Base-by-base conservation (phyloP, 2,329 filamentous ascomycete genomes). In the Meredithiella fracta region DNA sequence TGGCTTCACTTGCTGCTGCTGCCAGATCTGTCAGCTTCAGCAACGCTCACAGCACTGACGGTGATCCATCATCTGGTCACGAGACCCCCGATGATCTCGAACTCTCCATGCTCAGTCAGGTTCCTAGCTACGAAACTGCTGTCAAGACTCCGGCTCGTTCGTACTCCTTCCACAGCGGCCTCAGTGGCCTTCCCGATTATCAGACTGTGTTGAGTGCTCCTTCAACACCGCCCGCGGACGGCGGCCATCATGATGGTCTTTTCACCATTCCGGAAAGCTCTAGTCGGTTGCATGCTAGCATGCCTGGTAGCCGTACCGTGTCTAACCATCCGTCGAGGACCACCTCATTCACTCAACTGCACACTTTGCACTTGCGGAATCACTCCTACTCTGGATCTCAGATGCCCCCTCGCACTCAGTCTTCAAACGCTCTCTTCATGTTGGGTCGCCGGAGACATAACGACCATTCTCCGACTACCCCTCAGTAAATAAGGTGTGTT, bases 71-170 rank as follows among this genome's bases (percentile, higher is more conserved):
- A 4, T 77, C 76, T 15, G 74, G 74, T 3, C 70, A 74, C 56
- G 72, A 74, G 60, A 80, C 78, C 6, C 73, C 75, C 3, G 75
- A 80, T 61, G 62, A 74, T 51, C 69, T 73, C 17, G 80, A 85
- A 60, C 69, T 86, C 61, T 75, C 77, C 51, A 77, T 80, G 60
- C 69, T 89, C 44, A 84, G 75, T 65, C 84, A 84, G 61, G 85
- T 90, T 1, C 85, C 85, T 1, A 89, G 85, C 57, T 90, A 90
- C 65, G 76, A 77, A 15, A 89, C 85, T 1, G 85, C 85, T 0
- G 78, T 88, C 25, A 79, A 78, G 60, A 78, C 81, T 0, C 78
- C 80, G 3, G 76, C 79, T 15, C 73, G 77, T 53, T 72, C 74
- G 34, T 72, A 72, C 14, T 73, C 70, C 51, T 72, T 72, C 47